phyloP scores from a whole-genome alignment of 768 basidiomycete species.

The Cystofilobasidium capitatum region DNA sequence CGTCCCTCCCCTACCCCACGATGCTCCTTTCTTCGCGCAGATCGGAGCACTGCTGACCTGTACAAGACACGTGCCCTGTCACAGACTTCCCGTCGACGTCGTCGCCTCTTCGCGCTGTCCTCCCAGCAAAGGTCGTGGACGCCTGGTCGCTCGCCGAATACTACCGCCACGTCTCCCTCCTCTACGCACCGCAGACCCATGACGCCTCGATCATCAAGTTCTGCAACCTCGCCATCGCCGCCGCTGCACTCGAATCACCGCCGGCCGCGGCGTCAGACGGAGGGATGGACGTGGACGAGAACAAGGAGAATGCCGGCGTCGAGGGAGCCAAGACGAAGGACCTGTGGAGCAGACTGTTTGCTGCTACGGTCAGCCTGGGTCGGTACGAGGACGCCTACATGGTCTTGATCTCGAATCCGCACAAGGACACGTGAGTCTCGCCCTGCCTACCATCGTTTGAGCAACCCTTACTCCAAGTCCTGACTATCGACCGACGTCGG shows the following conservation, averaged over 20 bases:
- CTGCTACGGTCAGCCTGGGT: conserved; percentile 61
- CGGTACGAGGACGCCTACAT: conserved; percentile 82
- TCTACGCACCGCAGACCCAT: conserved; percentile 56
- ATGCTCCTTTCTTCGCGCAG: neutral
- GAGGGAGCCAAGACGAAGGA: conserved; percentile 50
- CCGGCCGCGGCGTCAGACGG: neutral
- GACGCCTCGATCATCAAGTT: conserved; percentile 61
- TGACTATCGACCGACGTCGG: neutral
- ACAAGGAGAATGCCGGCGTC: conserved; percentile 40
- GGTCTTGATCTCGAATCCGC: conserved; percentile 61
- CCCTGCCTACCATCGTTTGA: neutral
- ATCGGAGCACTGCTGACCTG: neutral
- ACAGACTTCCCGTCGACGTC: conserved; percentile 48
- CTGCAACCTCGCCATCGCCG: conserved; percentile 68
- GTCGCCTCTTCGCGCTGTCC: conserved; percentile 38
- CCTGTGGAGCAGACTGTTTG: conserved; percentile 72
- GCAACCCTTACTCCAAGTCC: neutral
- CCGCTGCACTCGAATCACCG: conserved; percentile 26
- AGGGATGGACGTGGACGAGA: neutral
- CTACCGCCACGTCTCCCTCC: conserved; percentile 63
- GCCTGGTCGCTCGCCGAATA: conserved; percentile 51
- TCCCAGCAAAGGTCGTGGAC: neutral
- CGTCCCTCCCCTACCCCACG: neutral
- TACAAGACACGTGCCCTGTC: conserved; percentile 36
- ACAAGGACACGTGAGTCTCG: conserved; percentile 61